These are phyloP conservation scores for Gomphus bonarii DNA, from an alignment of 1,284 basidiomycete species.

Conservation along the genomic window DNA sequence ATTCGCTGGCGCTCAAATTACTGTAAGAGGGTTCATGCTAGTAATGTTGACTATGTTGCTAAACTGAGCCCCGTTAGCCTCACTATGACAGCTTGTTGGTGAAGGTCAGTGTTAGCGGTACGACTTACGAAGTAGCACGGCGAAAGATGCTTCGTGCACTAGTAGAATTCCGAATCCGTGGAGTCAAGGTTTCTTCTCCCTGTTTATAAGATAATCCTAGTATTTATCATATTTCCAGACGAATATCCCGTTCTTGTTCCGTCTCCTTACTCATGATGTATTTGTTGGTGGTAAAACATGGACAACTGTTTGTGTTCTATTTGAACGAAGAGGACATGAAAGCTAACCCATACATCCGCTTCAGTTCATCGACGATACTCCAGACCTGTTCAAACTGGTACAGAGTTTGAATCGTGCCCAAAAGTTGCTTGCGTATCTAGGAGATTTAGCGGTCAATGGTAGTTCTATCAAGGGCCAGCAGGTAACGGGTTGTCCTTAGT, in stretches of 20 bases:
- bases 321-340: neutral
- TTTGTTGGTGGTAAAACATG: constrained; percentile 96
- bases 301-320: constrained; percentile 62
- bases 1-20: constrained; percentile 99
- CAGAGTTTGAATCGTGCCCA: constrained; percentile 98
- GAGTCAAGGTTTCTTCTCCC: constrained; percentile 66
- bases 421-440: constrained; percentile 93
- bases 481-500: constrained; percentile 23
- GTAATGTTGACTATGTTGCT: neutral
- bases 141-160: constrained; percentile 98
- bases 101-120: constrained; percentile 93
- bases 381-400: constrained; percentile 96
- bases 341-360: constrained; percentile 10
- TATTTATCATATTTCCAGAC: constrained; percentile 41
- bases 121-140: constrained; percentile 96
- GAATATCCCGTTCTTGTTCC: constrained; percentile 99
- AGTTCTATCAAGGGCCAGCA: constrained; percentile 90
- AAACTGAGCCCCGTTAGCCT: constrained; percentile 38
- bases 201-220: neutral
- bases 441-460: constrained; percentile 97
- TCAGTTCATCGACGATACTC: constrained; percentile 98
- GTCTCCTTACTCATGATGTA: constrained; percentile 93
- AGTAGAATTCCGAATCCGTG: constrained; percentile 98
- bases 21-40: constrained; percentile 38
- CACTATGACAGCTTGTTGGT: constrained; percentile 98